phyloP scores from a whole-genome alignment of 2,329 filamentous ascomycete species.

The Fusarium robinianum region DNA sequence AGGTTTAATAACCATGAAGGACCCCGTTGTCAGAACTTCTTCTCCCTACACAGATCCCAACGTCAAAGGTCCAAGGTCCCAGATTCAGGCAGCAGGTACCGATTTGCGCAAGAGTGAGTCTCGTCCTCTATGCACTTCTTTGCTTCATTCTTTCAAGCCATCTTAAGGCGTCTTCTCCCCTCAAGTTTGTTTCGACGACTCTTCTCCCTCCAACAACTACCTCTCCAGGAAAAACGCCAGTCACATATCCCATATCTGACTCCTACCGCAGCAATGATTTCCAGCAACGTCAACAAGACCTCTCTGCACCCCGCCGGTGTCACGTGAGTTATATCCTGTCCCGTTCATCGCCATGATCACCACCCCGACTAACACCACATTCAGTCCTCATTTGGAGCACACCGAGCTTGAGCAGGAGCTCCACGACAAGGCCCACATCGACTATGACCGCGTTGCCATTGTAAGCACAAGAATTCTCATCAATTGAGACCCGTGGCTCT shows the following conservation, averaged over 20 bases:
- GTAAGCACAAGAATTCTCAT: constrained; percentile 57
- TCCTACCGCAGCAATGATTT: constrained; percentile 50
- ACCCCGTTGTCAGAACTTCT: constrained; percentile 45
- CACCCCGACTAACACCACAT: constrained; percentile 36
- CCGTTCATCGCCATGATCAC: constrained; percentile 15
- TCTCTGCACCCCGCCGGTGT: constrained; percentile 89
- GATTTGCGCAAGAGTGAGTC: constrained; percentile 51
- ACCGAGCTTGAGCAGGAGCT: constrained; percentile 97
- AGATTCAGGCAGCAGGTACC: constrained; percentile 44
- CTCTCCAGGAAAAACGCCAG: constrained; percentile 3
- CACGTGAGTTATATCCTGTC: constrained; percentile 64
- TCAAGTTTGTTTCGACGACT: too few species aligned
- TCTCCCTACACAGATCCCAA: constrained; percentile 47
- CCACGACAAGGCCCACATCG: constrained; percentile 96
- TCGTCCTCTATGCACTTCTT: constrained; percentile 8
- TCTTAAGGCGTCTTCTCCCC: constrained; percentile 21
- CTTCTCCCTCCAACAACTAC: background rate
- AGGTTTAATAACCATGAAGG: constrained; percentile 49
- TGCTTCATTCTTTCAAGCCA: constrained; percentile 4
- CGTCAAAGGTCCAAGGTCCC: constrained; percentile 47
- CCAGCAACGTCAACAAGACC: constrained; percentile 82
- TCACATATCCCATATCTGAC: constrained; percentile 20
- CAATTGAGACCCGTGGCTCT: constrained; percentile 9
- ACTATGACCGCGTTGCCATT: constrained; percentile 98
- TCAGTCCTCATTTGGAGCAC: constrained; percentile 77